Evolutionary conservation across 805 yeast genomes (phyloP), one percentile per base, ranked within the genome.

Genomic region (Candida argentea): DNA sequence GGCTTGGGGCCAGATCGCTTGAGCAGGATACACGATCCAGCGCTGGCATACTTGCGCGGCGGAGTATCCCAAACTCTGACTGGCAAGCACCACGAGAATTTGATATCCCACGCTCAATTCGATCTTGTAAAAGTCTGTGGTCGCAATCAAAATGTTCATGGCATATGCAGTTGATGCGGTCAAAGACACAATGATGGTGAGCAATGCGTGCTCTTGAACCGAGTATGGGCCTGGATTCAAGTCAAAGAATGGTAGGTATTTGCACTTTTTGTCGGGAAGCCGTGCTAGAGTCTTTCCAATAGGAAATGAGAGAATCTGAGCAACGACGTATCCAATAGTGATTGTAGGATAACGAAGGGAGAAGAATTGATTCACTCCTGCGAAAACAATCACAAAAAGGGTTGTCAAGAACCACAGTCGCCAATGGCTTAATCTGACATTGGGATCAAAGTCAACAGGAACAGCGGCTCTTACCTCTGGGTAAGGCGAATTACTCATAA

Each of bases 1-100:
- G 6, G 42, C 37, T 20, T 35, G 40, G 12, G 74, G 76, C 80
- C 80, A 74, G 18, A 74, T 44, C n/a, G 72, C 58, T 27, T 59
- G 50, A 5, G 55, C 52, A 8, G 73, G 75, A 38, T 71, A 71
- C 5, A 74, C 64, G 4, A 61, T 62, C 31, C 50, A 38, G 34
- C 43, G 45, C 26, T 52, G 38, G 35, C 45, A 34, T 9, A 50
- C 29, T 15, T 52, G 52, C 6, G 56, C 53, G 22, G 47, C 41
- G 3, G 54, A 50, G 32, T 47, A 46, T 1, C 57, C 57, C 42
- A 50, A 33, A 23, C 44, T 44, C 21, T 48, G 42, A 12, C 44
- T 46, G 14, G 50, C 34, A 14, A 52, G 37, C 15, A 42, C 37
- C 26, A 50, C 32, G 25, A 52, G 32, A 15, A 38, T 41, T 34